A percentile compares a stretch with the other conserved stretches of the same genome.
Evolutionary conservation across 1,139 yeast species (phyloP).

Genomic region (Pichia sp.): DNA sequence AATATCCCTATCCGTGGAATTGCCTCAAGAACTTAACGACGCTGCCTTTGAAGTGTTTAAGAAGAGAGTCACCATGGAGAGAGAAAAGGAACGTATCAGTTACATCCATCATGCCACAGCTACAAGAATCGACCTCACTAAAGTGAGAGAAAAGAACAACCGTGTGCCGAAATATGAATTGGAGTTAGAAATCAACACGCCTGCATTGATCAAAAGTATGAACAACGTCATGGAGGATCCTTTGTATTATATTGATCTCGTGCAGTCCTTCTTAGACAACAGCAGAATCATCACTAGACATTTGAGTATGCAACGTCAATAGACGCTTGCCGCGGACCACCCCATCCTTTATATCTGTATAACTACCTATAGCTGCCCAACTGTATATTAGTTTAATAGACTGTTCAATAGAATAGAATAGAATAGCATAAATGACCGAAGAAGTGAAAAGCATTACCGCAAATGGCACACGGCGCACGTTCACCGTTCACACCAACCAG

Average conservation of each 20-base stretch:
- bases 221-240: conserved; percentile 52
- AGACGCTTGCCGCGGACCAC: no score
- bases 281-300: conserved; percentile 55
- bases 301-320: conserved; percentile 28
- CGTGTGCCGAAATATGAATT: conserved; percentile 48
- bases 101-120: conserved; percentile 68
- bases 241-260: conserved; percentile 64
- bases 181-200: conserved; percentile 72
- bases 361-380: background rate
- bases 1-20: conserved; percentile 72
- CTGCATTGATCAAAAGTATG: conserved; percentile 61
- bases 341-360: no score
- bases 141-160: conserved; percentile 41
- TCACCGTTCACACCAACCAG: background rate
- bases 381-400: conserved; percentile 5
- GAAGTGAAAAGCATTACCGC: no score
- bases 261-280: conserved; percentile 70
- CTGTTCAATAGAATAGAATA: background rate
- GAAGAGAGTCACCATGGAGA: conserved; percentile 44
- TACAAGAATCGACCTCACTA: conserved; percentile 69
- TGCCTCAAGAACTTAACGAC: conserved; percentile 58
- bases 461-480: background rate
- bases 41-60: conserved; percentile 49
- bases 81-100: conserved; percentile 64
- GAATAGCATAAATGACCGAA: background rate